A percentile compares a stretch with the other conserved stretches of the same genome.
Evolutionary conservation across 345 rosid genomes (phyloP).

Genomic region (Hevea brasiliensis): DNA sequence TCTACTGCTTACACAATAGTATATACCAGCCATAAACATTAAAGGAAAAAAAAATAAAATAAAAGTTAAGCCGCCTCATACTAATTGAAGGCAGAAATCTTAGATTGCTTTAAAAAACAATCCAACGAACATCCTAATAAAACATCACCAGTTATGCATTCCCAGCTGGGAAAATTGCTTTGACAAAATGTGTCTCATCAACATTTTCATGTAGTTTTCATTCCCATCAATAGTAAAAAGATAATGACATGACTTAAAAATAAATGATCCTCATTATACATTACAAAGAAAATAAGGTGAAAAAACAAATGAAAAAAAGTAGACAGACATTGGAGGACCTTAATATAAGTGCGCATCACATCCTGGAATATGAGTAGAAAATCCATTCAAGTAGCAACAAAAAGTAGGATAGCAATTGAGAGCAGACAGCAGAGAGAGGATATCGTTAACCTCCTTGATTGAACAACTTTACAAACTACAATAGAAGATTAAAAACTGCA

Average conservation of each 20-base stretch:
- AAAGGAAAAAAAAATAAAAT: no score
- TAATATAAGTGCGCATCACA: not conserved
- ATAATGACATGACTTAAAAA: not conserved
- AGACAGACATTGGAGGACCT: not conserved
- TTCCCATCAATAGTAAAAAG: constrained; percentile 2
- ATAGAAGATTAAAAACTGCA: not conserved
- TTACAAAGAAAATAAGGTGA: not conserved
- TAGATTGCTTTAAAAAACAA: no score
- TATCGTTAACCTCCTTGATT: not conserved
- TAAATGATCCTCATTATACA: not conserved
- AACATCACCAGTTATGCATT: not conserved
- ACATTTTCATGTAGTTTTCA: not conserved
- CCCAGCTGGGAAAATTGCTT: not conserved
- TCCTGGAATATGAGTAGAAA: not conserved
- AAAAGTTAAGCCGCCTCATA: no score
- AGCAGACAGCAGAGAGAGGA: not conserved
- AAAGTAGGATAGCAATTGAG: not conserved
- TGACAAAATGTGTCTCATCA: not conserved
- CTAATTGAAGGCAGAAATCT: no score
- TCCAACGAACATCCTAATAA: no score
- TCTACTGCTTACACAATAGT: no score
- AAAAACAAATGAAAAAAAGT: not conserved
- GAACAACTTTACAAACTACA: not conserved
- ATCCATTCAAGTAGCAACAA: constrained; percentile 7
- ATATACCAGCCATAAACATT: no score